These are phyloP conservation scores for Cadophora luteo-olivacea DNA, from an alignment of 2,329 filamentous ascomycete species.

Conservation along the genomic window DNA sequence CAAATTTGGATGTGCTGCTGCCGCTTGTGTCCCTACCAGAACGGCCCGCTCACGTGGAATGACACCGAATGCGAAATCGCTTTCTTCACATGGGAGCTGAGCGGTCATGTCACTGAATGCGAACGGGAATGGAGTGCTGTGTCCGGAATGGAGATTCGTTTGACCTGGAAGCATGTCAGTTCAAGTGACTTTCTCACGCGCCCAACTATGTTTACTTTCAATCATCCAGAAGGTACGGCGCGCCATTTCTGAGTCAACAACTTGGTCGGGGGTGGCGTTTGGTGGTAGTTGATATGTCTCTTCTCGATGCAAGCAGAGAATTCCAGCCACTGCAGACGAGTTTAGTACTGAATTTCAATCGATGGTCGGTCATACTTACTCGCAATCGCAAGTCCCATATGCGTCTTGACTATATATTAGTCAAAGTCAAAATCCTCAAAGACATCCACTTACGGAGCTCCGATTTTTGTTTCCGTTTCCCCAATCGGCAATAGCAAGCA, in stretches of 20 bases:
- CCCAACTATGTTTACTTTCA: constrained; percentile 28
- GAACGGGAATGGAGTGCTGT: constrained; percentile 46
- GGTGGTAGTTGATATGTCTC: constrained; percentile 45
- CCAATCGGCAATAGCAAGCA: constrained; percentile 65
- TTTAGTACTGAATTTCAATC: not conserved
- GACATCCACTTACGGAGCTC: constrained; percentile 55
- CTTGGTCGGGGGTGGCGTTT: constrained; percentile 40
- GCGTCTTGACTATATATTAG: constrained; percentile 45
- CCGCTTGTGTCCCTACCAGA: constrained; percentile 45
- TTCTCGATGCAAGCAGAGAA: constrained; percentile 48
- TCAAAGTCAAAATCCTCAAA: not conserved
- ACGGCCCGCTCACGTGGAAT: constrained; percentile 43
- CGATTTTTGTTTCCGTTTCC: constrained; percentile 59
- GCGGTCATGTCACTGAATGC: constrained; percentile 47
- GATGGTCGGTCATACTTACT: not conserved
- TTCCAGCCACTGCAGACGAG: constrained; percentile 40
- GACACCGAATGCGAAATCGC: constrained; percentile 48
- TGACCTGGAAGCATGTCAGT: constrained; percentile 27
- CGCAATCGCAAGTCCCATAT: constrained; percentile 48
- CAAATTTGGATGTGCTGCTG: constrained; percentile 39
- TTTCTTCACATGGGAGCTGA: constrained; percentile 47
- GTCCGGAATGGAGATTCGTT: constrained; percentile 48
- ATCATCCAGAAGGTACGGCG: constrained; percentile 49
- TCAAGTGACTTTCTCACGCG: not conserved
- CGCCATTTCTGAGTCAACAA: constrained; percentile 46